phyloP scores from a whole-genome alignment of 768 basidiomycete species.

The Tulasnella sp. region DNA sequence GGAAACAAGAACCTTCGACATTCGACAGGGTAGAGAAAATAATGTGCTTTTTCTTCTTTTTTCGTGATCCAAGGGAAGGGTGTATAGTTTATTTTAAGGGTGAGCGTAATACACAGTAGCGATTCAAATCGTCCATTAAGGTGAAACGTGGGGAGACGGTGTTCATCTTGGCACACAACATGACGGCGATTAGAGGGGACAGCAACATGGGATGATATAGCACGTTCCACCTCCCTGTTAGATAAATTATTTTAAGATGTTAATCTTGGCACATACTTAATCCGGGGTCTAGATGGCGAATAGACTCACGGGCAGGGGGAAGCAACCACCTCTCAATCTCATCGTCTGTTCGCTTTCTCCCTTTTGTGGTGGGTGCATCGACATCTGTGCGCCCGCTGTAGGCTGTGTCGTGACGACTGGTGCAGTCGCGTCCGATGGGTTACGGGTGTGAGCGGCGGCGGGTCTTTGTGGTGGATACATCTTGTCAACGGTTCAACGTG shows the following conservation, averaged over 20 bases:
- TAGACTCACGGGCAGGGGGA: slow-evolving; percentile 23
- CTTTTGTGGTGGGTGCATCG: slow-evolving; percentile 12
- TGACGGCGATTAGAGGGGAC: slow-evolving; percentile 21
- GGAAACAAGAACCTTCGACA: no score
- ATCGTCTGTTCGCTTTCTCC: slow-evolving; percentile 22
- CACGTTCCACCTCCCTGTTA: slow-evolving; percentile 19
- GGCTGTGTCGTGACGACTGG: not conserved
- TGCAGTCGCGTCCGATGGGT: not conserved
- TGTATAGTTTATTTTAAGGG: not conserved
- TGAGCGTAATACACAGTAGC: not conserved
- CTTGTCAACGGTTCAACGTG: not conserved
- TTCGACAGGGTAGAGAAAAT: not conserved
- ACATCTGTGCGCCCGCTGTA: not conserved
- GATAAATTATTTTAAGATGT: not conserved
- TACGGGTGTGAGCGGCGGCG: not conserved
- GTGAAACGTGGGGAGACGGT: not conserved
- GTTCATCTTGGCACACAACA: not conserved
- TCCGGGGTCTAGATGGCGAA: not conserved
- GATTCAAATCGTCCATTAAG: not conserved
- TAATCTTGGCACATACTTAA: not conserved
- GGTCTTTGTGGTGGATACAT: slow-evolving; percentile 7
- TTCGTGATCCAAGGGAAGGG: not conserved
- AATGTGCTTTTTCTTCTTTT: not conserved
- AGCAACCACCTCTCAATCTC: slow-evolving; percentile 23
- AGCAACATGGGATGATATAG: slow-evolving; percentile 27